Conservation (phyloP, 139 green algal genomes). For the Chlamydomonas eustigma region DNA sequence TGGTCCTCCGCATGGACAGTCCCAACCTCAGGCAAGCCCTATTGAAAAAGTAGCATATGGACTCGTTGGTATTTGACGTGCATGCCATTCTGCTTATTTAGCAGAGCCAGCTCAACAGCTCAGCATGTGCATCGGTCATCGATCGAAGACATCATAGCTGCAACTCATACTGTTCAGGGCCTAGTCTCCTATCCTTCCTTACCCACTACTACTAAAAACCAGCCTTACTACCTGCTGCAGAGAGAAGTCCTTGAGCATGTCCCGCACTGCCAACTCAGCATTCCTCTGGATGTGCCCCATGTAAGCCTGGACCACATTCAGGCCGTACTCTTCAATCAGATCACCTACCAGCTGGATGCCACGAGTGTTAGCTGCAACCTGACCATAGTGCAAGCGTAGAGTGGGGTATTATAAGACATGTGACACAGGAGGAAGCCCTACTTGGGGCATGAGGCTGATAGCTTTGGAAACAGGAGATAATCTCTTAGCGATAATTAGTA, state of each 20-base stretch:
- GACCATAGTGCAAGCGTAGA: constrained; percentile 3
- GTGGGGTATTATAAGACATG: too few species aligned
- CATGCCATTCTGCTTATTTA: background rate
- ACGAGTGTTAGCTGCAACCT: constrained; percentile 92
- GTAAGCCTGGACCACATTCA: constrained; percentile 82
- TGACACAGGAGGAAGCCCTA: too few species aligned
- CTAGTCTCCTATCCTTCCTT: too few species aligned
- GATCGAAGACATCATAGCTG: too few species aligned
- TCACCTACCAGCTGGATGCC: constrained; percentile 84
- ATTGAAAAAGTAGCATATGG: constrained; percentile 10
- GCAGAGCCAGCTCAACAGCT: background rate
- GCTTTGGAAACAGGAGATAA: too few species aligned
- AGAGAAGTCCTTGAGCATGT: constrained; percentile 79
- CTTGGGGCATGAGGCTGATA: too few species aligned
- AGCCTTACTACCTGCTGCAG: constrained; percentile 25
- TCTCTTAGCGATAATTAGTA: too few species aligned
- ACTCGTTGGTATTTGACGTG: too few species aligned
- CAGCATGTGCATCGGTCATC: too few species aligned
- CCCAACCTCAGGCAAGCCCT: constrained; percentile 71
- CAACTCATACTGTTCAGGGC: too few species aligned
- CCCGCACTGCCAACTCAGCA: constrained; percentile 76
- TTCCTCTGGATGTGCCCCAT: constrained; percentile 92
- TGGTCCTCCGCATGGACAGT: constrained; percentile 71
- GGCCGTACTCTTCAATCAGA: constrained; percentile 79
- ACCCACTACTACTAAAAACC: too few species aligned